Evolutionary conservation across 805 yeast genomes (phyloP), one percentile per base, ranked within the genome.

Genomic region (Suhomyces pyralidae): DNA sequence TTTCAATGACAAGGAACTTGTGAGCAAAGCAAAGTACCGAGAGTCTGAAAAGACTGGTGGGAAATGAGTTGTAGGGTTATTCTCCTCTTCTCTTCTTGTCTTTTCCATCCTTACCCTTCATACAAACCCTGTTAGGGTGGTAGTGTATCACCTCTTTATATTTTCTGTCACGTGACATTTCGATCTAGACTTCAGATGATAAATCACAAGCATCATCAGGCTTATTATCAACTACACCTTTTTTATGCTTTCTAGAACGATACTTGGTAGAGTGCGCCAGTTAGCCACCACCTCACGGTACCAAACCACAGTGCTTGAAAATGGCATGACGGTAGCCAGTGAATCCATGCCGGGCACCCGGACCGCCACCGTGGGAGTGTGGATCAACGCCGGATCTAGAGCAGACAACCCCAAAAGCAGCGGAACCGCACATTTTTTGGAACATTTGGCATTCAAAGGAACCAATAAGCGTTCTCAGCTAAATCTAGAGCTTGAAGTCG

Each of bases 361-460:
- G 60, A 91, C 97, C 44, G 98, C 99, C 55, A 94, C 99, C 1
- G 97, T 94, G 12, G 99, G 98, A 2, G 93, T 94, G 51, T 96
- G 97, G 93, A 91, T 94, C 56, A 97, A 94, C 71, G 97, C 99
- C 40, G 99, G 99, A 2, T 92, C 97, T 3, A 80, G 99, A 56
- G 98, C 98, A 3, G 99, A 94, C 71, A 86, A 84, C 62, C 83
- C 88, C 63, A 80, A 80, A 64, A 91, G 91, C 61, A 78, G 83
- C 49, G 99, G 99, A 46, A 92, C 98, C 7, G 99, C 99, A 0
- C 99, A 94, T 73, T 94, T 94, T 67, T 74, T 94, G 53, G 99
- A 94, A 71, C 99, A 94, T 71, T 77, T 94, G 64, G 96, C 98
- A 8, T 94, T 94, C 77, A 94, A 94, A 68, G 99, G 99, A 22